phyloP scores from a whole-genome alignment of 495 filamentous ascomycete genomes.

The Podospora sp. region DNA sequence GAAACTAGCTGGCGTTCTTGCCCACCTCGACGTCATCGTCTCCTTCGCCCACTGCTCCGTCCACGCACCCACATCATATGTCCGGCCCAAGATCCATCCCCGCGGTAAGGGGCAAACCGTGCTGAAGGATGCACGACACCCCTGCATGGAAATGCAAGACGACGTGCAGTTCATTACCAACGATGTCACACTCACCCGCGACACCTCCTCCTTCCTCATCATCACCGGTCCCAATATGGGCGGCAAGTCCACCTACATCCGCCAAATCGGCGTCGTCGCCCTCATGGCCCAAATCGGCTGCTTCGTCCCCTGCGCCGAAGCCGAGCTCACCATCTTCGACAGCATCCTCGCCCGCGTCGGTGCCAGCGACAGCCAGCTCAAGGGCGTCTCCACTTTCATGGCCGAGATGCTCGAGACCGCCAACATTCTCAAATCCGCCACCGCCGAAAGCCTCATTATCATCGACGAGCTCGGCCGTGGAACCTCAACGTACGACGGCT shows the following conservation, averaged over 20 bases:
- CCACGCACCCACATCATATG: conserved; percentile 88
- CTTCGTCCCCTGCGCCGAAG: conserved; percentile 90
- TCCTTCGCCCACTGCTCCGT: conserved; percentile 93
- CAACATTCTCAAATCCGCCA: conserved; percentile 97
- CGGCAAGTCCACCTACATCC: conserved; percentile 98
- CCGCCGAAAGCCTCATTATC: conserved; percentile 91
- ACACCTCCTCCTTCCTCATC: conserved; percentile 86
- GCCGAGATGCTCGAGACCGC: conserved; percentile 99
- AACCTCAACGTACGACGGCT: conserved; percentile 98
- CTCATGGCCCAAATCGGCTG: conserved; percentile 97
- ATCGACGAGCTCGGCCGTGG: conserved; percentile 98
- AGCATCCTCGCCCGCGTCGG: conserved; percentile 96
- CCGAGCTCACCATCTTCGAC: conserved; percentile 95
- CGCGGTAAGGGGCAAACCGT: conserved; percentile 89
- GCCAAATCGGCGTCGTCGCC: conserved; percentile 95
- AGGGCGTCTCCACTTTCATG: conserved; percentile 99
- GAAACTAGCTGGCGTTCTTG: conserved; percentile 81
- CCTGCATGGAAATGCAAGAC: conserved; percentile 99
- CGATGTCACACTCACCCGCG: conserved; percentile 82
- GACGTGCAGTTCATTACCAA: conserved; percentile 99
- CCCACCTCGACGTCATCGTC: conserved; percentile 96
- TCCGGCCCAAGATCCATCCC: conserved; percentile 87
- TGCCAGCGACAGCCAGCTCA: conserved; percentile 92
- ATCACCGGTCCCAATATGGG: conserved; percentile 99
- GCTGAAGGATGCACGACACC: conserved; percentile 90